Evolutionary conservation across 1,284 basidiomycete species (phyloP).

Genomic region (Apiotrichum laibachii): DNA sequence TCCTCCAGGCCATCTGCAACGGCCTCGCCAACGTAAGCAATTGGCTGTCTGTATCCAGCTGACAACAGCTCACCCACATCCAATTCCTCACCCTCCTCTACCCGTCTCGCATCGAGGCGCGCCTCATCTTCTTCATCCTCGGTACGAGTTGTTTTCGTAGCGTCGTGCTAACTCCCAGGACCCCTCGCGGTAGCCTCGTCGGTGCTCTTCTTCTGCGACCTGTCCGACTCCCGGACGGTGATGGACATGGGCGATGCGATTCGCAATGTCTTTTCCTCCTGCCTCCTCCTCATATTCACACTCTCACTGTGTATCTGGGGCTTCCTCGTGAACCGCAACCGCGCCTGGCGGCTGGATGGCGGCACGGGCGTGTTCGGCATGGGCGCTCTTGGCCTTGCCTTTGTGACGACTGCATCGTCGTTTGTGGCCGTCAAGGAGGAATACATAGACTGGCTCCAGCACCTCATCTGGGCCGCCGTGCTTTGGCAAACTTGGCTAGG

Average conservation of each 20-base stretch:
- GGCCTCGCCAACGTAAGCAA: slow-evolving; percentile 73
- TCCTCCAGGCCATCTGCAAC: slow-evolving; percentile 82
- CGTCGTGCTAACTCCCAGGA: slow-evolving; percentile 52
- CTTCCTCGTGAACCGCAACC: slow-evolving; percentile 77
- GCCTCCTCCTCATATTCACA: slow-evolving; percentile 90
- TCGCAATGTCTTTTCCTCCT: slow-evolving; percentile 92
- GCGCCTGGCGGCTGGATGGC: slow-evolving; percentile 93
- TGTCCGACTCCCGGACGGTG: slow-evolving; percentile 57
- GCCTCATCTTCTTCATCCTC: slow-evolving; percentile 81
- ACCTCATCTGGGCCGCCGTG: slow-evolving; percentile 78
- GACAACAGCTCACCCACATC: slow-evolving; percentile 82
- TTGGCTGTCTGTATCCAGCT: not conserved
- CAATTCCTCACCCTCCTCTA: slow-evolving; percentile 96
- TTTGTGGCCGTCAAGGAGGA: slow-evolving; percentile 80
- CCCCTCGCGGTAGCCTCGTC: slow-evolving; percentile 84
- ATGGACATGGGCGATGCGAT: slow-evolving; percentile 69
- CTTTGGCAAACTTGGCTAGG: slow-evolving; percentile 82
- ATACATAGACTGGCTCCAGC: slow-evolving; percentile 79
- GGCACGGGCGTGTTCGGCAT: slow-evolving; percentile 92
- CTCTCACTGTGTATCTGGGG: slow-evolving; percentile 90
- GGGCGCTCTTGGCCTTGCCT: slow-evolving; percentile 72
- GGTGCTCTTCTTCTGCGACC: slow-evolving; percentile 76
- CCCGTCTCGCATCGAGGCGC: slow-evolving; percentile 85
- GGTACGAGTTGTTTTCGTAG: slow-evolving; percentile 54
- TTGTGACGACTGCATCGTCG: slow-evolving; percentile 76